phyloP scores from a whole-genome alignment of 176 grass and related monocot species.

The Canna indica region DNA sequence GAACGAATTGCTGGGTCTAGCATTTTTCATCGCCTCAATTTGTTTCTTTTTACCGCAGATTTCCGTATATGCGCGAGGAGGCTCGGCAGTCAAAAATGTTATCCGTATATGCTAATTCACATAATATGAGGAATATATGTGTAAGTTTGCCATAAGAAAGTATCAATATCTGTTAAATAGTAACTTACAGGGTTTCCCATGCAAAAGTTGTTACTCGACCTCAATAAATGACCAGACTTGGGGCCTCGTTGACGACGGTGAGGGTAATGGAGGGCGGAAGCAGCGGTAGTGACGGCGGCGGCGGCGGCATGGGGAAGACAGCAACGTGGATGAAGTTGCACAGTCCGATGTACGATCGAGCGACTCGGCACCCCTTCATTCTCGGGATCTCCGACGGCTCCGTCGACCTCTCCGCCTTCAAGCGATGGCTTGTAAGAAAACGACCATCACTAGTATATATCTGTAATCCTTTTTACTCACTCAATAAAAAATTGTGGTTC shows the following conservation, averaged over 20 bases:
- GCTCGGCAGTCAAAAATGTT: too few relatives aligned
- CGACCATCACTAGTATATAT: neutral
- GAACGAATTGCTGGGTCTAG: too few relatives aligned
- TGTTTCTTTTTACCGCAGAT: too few relatives aligned
- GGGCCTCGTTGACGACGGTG: neutral
- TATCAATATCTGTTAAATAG: neutral
- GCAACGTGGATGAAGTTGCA: conserved; percentile 47
- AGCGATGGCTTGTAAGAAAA: conserved; percentile 59
- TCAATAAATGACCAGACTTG: too few relatives aligned
- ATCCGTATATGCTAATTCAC: neutral
- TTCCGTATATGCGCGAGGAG: too few relatives aligned
- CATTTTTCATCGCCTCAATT: too few relatives aligned
- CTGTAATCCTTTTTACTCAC: neutral
- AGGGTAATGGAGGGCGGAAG: conserved; percentile 20
- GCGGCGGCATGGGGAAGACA: conserved; percentile 18
- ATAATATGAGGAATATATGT: neutral
- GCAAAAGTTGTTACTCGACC: neutral
- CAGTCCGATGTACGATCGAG: conserved; percentile 44
- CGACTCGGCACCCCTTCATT: conserved; percentile 66
- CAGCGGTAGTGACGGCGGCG: conserved; percentile 1
- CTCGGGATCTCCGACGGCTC: conserved; percentile 62
- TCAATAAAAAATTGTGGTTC: neutral
- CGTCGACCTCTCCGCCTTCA: conserved; percentile 58
- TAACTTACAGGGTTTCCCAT: neutral
- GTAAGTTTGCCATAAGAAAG: neutral